Conservation (phyloP, 2,329 filamentous ascomycete genomes). For the Penicillium brevicompactum region DNA sequence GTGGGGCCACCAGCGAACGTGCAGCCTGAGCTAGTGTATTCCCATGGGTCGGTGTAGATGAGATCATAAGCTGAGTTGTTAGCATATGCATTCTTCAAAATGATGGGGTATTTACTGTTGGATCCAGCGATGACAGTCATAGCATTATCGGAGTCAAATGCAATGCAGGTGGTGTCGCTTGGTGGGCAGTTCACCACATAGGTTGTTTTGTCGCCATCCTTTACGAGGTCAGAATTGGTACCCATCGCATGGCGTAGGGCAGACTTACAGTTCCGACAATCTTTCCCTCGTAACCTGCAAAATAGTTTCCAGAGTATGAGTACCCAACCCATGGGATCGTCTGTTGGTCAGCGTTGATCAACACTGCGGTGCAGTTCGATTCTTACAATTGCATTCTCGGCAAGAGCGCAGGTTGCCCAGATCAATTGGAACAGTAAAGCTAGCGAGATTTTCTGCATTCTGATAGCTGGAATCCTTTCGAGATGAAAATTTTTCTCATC, state of each 20-base stretch:
- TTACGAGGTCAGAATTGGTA: neutral
- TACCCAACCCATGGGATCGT: neutral
- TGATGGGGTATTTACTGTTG: neutral
- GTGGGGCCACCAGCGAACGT: neutral
- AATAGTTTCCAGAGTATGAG: neutral
- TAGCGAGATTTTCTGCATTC: neutral
- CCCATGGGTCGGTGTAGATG: neutral
- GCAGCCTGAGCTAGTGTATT: neutral
- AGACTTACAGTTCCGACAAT: neutral
- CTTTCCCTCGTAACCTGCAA: neutral
- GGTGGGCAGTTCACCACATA: neutral
- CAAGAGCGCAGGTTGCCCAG: neutral
- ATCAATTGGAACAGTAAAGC: neutral
- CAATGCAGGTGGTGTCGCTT: neutral
- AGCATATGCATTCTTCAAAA: neutral
- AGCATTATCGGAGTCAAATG: neutral
- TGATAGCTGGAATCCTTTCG: neutral
- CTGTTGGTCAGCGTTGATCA: neutral
- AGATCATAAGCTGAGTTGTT: neutral
- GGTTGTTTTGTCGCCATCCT: neutral
- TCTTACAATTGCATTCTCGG: neutral
- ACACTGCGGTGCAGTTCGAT: neutral
- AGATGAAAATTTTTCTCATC: neutral
- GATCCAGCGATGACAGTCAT: neutral
- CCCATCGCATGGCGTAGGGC: neutral